Percentiles rank a stretch among this genome's conserved stretches.
These are phyloP conservation scores for Rosa hybrid DNA, from an alignment of 331 rosid species.

Conservation along the genomic window DNA sequence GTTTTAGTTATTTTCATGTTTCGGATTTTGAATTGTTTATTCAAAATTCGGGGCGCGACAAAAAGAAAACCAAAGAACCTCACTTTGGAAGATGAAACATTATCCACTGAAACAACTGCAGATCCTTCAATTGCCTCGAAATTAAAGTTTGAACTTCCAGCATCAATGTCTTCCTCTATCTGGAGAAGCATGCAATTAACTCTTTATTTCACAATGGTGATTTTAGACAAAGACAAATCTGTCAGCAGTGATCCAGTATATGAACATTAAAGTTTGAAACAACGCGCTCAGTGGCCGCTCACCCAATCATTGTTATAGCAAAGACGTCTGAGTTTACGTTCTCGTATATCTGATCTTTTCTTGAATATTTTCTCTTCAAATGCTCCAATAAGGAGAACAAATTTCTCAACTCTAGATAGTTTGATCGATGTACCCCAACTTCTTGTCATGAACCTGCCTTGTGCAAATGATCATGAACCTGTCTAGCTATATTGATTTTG, in stretches of 20 bases:
- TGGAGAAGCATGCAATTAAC: slow-evolving; percentile 1
- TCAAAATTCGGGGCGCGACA: no score
- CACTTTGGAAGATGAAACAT: not conserved
- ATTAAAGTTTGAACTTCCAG: not conserved
- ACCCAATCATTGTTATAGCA: slow-evolving; percentile 24
- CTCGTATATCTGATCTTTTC: slow-evolving; percentile 37
- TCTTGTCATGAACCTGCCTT: slow-evolving; percentile 36
- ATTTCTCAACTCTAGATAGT: slow-evolving; percentile 53
- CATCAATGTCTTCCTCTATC: slow-evolving; percentile 13
- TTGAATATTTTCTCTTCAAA: slow-evolving; percentile 52
- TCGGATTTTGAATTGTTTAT: no score
- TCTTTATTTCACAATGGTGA: not conserved
- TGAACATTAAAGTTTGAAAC: not conserved
- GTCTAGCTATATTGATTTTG: not conserved
- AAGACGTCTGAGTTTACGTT: slow-evolving; percentile 18
- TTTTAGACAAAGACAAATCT: not conserved
- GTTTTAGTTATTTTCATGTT: no score
- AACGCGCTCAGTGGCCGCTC: slow-evolving; percentile 21
- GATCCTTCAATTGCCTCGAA: not conserved
- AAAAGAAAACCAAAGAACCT: no score
- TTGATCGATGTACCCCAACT: slow-evolving; percentile 45
- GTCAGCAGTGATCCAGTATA: not conserved
- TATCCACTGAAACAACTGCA: not conserved
- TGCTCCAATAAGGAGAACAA: slow-evolving; percentile 40
- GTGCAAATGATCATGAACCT: not conserved